phyloP scores from a whole-genome alignment of 306 rosid genomes.

The Luffa aegyptiaca region DNA sequence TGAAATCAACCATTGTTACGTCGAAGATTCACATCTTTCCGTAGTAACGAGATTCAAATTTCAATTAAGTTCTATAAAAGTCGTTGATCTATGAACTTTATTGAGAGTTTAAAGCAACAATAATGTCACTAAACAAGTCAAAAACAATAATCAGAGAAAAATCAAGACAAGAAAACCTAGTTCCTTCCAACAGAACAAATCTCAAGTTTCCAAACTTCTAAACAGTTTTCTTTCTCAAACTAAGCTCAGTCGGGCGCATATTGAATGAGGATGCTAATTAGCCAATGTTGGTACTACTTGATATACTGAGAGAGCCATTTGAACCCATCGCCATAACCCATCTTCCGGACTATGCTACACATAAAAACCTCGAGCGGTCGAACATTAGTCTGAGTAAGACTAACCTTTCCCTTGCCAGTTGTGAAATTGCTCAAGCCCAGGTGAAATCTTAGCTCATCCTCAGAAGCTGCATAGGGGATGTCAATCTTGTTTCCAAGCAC shows the following conservation, averaged over 20 bases:
- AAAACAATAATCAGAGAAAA: not conserved
- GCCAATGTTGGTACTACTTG: conserved; percentile 21
- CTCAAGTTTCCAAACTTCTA: not conserved
- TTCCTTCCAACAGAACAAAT: not conserved
- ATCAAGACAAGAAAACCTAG: not conserved
- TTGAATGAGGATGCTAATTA: not conserved
- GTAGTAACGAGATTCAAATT: not conserved
- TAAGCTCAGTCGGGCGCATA: not conserved
- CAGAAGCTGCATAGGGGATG: conserved; percentile 42
- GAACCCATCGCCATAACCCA: conserved; percentile 56
- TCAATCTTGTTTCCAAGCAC: conserved; percentile 48
- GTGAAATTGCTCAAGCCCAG: conserved; percentile 45
- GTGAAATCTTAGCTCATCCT: conserved; percentile 38
- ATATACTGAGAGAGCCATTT: conserved; percentile 47
- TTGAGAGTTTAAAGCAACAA: conserved; percentile 3
- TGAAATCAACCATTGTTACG: too few relatives aligned
- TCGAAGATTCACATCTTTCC: not conserved
- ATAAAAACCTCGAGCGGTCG: conserved; percentile 48
- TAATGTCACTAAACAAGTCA: not conserved
- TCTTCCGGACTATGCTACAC: conserved; percentile 51
- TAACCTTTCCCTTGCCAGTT: conserved; percentile 46
- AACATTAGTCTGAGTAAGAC: conserved; percentile 32
- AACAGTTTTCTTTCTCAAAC: not conserved
- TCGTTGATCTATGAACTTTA: not conserved
- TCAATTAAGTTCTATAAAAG: not conserved